A percentile compares a stretch with the other conserved stretches of the same genome.
These are phyloP conservation scores for Fistulinella prunicolor DNA, from an alignment of 768 basidiomycete genomes.

Conservation along the genomic window DNA sequence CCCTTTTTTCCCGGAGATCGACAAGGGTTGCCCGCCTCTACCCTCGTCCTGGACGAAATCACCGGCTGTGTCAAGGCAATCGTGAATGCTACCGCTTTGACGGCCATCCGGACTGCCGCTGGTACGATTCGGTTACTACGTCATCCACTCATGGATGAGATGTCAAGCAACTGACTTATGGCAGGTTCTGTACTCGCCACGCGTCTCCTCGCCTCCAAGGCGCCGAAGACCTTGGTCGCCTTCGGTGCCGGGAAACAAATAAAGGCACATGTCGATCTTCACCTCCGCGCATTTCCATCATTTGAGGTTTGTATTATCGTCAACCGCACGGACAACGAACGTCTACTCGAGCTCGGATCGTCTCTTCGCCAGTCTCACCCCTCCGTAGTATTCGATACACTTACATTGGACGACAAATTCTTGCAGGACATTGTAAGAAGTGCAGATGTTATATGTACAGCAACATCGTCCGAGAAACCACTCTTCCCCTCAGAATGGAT, in stretches of 20 bases:
- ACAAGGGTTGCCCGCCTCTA: constrained; percentile 72
- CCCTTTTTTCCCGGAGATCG: constrained; percentile 44
- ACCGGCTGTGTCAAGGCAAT: constrained; percentile 71
- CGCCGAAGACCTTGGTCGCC: constrained; percentile 48
- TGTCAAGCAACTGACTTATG: background rate
- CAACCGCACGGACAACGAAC: constrained; percentile 54
- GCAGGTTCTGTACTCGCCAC: constrained; percentile 70
- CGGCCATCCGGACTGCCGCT: constrained; percentile 80
- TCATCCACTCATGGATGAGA: background rate
- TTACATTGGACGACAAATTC: constrained; percentile 7
- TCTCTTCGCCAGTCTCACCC: constrained; percentile 31
- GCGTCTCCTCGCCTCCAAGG: constrained; percentile 43
- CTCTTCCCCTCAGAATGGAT: constrained; percentile 53
- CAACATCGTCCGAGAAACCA: constrained; percentile 59
- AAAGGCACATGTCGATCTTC: constrained; percentile 59
- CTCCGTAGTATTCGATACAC: constrained; percentile 11
- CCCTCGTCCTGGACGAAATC: constrained; percentile 68
- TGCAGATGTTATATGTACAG: constrained; percentile 59
- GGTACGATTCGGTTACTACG: constrained; percentile 39
- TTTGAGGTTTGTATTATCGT: constrained; percentile 56
- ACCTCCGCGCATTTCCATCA: constrained; percentile 54
- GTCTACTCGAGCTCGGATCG: constrained; percentile 40
- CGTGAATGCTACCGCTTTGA: constrained; percentile 74
- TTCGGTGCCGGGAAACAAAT: constrained; percentile 78
- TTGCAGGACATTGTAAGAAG: constrained; percentile 13